Evolutionary conservation across 495 filamentous ascomycete genomes (phyloP).

Genomic region (Lophiotrema nucula): DNA sequence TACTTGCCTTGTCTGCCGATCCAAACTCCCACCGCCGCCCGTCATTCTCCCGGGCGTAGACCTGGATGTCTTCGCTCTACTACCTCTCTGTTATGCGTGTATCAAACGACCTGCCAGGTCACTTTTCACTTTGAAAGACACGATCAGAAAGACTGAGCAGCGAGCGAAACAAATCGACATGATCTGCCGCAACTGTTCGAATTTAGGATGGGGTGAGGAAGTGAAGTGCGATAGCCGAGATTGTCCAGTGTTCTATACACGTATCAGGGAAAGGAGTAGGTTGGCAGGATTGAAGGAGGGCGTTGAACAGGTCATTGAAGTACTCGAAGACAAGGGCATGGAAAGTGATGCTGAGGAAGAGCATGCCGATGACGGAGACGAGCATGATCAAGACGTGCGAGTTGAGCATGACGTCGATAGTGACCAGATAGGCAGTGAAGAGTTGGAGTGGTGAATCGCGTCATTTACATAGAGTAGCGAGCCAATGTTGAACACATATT

Average conservation of each 20-base stretch:
- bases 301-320: conserved; percentile 34
- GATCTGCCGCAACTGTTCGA: conserved; percentile 81
- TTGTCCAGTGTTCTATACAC: conserved; percentile 88
- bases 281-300: conserved; percentile 55
- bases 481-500: too few species aligned
- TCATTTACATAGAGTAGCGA: too few species aligned
- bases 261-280: conserved; percentile 66
- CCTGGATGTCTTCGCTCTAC: conserved; percentile 6
- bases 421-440: too few species aligned
- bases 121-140: conserved; percentile 58
- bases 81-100: conserved; percentile 68
- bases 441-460: too few species aligned
- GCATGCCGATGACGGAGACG: neutral
- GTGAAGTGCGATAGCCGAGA: conserved; percentile 85
- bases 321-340: conserved; percentile 32
- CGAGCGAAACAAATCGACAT: conserved; percentile 63
- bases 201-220: conserved; percentile 67
- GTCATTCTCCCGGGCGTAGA: conserved; percentile 13
- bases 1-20: conserved; percentile 72
- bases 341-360: conserved; percentile 1
- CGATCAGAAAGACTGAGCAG: conserved; percentile 63
- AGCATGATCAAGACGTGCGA: too few species aligned
- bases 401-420: too few species aligned
- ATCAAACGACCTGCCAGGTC: conserved; percentile 54
- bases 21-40: conserved; percentile 50